phyloP scores from a whole-genome alignment of 768 basidiomycete genomes.

The Pilatotrama ljubarskyi region DNA sequence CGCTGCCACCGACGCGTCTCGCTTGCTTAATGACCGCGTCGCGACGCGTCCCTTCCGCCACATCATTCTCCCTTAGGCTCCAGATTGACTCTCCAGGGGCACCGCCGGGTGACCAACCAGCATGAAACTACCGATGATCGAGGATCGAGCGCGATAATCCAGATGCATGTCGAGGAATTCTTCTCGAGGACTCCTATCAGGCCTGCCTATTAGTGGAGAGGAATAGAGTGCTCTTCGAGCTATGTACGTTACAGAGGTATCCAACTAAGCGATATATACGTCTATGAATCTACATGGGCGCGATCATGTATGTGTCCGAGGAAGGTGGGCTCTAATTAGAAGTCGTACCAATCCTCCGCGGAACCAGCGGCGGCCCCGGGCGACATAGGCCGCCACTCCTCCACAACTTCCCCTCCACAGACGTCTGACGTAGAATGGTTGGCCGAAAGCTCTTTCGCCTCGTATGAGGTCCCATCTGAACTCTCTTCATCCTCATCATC shows the following conservation, averaged over 20 bases:
- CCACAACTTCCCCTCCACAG: constrained; percentile 38
- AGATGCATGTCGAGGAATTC: no score
- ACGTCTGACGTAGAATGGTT: constrained; percentile 22
- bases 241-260: not conserved
- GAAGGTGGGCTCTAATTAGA: no score
- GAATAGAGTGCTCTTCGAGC: no score
- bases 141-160: no score
- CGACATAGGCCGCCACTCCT: constrained; percentile 47
- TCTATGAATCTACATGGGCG: not conserved
- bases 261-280: not conserved
- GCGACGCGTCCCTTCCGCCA: constrained; percentile 1
- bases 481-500: constrained; percentile 20
- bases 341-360: constrained; percentile 31
- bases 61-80: not conserved
- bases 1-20: constrained; percentile 8
- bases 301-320: not conserved
- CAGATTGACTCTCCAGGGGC: not conserved
- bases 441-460: not conserved
- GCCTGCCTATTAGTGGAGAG: no score
- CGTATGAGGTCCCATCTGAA: constrained; percentile 12
- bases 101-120: no score
- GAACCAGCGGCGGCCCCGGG: constrained; percentile 30
- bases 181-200: no score
- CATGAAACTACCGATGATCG: no score
- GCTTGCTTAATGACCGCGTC: constrained; percentile 11